Conservation (phyloP, 78 protist genomes). For the Dictyostelium capitatum region DNA sequence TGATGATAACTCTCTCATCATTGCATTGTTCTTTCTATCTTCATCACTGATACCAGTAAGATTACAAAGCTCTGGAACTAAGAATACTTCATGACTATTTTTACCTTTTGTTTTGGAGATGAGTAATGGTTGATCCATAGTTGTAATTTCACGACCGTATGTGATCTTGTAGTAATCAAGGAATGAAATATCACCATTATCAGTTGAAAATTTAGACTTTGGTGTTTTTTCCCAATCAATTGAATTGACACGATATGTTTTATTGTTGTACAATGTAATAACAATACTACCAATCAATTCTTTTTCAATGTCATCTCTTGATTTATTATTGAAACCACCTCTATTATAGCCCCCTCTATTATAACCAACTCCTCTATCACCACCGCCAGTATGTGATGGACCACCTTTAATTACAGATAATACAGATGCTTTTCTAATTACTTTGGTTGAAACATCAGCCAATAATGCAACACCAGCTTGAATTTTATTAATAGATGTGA, state of each 20-base stretch:
- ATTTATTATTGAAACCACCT: not conserved
- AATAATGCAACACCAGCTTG: constrained; percentile 25
- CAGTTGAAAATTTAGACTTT: not conserved
- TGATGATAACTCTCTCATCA: not conserved
- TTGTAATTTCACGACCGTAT: not conserved
- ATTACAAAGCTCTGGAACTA: constrained; percentile 47
- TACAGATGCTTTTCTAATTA: constrained; percentile 6
- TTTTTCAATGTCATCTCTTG: not conserved
- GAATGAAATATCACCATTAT: not conserved
- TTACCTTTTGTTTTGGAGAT: not conserved
- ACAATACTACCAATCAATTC: not conserved
- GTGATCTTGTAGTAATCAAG: not conserved
- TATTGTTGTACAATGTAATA: constrained; percentile 36
- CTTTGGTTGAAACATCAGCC: constrained; percentile 37
- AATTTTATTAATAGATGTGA: constrained; percentile 1
- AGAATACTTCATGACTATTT: not conserved
- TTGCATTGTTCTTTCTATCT: not conserved
- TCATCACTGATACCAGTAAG: constrained; percentile 24
- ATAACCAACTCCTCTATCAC: not conserved
- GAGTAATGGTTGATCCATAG: constrained; percentile 46
- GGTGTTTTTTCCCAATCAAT: constrained; percentile 34
- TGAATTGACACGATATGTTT: constrained; percentile 31
- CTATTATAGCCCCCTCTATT: not conserved
- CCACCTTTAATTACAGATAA: not conserved
- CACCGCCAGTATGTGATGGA: not conserved